Evolutionary conservation across 2,329 filamentous ascomycete species (phyloP), one percentile per base, ranked within the genome.

Genomic region (Leptodontidium sp.): DNA sequence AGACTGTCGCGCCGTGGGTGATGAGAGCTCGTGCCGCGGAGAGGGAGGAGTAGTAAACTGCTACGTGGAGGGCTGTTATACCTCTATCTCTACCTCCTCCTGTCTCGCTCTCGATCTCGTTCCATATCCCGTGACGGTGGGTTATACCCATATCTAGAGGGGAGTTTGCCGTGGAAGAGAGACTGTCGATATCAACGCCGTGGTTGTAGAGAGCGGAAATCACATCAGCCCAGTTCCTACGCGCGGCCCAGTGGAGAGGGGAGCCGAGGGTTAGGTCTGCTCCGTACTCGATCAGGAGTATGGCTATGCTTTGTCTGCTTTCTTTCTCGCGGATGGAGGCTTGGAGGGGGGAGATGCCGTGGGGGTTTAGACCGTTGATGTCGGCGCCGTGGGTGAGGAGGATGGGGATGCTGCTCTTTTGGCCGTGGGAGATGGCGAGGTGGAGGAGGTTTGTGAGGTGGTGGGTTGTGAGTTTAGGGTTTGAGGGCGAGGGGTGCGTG

Each of bases 291-390:
- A 59, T 59, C 5, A 59, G 24, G 11, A 59, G 5, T 4, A 43
- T 17, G 8, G 38, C 57, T 15, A 29, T 43, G 1, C 38, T 43
- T 11, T 59, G n/a, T 15, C 12, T 45, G n/a, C 57, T 59, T 9
- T 45, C 15, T 4, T 40, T 24, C 21, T 40, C 35, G n/a, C 57
- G 57, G 14, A 59, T 29, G 1, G 57, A 38, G 14, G 57, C 38
- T 45, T 59, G 35, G 21, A 59, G 57, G 3, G 57, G 57, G 7
- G 38, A 11, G 9, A 45, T 40, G 24, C 57, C 57, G 43, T 59
- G 57, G 21, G 57, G 12, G 24, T 21, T 40, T 38, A 29, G 57
- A 59, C 57, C 57, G 38, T 59, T 59, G n/a, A 59, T 59, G 12
- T 43, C 35, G 11, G 57, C 57, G 12, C 57, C 57, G 35, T 40